Conservation (phyloP, 2,329 filamentous ascomycete genomes). For the Talaromyces marneffei region DNA sequence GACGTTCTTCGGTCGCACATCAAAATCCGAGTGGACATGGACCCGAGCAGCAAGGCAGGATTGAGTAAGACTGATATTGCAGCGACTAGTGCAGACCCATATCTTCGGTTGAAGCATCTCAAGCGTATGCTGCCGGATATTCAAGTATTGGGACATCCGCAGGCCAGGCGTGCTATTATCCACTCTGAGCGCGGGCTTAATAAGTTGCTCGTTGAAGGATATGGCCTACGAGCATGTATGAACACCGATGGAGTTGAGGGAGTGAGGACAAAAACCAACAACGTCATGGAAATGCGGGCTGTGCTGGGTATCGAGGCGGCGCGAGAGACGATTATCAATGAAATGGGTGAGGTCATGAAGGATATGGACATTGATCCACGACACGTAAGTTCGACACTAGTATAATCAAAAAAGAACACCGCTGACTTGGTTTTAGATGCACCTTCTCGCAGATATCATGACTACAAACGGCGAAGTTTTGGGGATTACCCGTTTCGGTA, state of each 20-base stretch:
- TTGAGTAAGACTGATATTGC: constrained; percentile 40
- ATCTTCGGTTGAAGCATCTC: constrained; percentile 69
- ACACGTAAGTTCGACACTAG: constrained; percentile 56
- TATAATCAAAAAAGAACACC: neutral
- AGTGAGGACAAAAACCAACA: constrained; percentile 69
- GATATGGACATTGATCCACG: constrained; percentile 94
- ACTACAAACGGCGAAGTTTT: constrained; percentile 97
- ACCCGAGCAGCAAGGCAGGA: constrained; percentile 28
- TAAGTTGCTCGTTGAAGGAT: constrained; percentile 84
- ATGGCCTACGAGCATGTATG: constrained; percentile 84
- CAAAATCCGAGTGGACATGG: constrained; percentile 61
- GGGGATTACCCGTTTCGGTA: constrained; percentile 91
- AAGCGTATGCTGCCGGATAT: constrained; percentile 75
- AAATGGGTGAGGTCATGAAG: constrained; percentile 85
- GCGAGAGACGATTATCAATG: constrained; percentile 76
- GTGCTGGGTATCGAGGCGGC: constrained; percentile 95
- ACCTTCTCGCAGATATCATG: constrained; percentile 95
- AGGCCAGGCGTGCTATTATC: constrained; percentile 81
- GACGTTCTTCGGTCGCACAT: constrained; percentile 51
- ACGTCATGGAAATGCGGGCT: constrained; percentile 79
- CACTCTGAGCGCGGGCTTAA: constrained; percentile 68
- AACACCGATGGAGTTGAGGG: constrained; percentile 87
- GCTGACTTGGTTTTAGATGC: constrained; percentile 37
- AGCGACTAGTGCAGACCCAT: constrained; percentile 40
- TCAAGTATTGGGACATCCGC: constrained; percentile 84